Percentiles rank a stretch among this genome's conserved stretches.
phyloP scores from a whole-genome alignment of 768 basidiomycete genomes.

The Xerocomellus dryophilus region DNA sequence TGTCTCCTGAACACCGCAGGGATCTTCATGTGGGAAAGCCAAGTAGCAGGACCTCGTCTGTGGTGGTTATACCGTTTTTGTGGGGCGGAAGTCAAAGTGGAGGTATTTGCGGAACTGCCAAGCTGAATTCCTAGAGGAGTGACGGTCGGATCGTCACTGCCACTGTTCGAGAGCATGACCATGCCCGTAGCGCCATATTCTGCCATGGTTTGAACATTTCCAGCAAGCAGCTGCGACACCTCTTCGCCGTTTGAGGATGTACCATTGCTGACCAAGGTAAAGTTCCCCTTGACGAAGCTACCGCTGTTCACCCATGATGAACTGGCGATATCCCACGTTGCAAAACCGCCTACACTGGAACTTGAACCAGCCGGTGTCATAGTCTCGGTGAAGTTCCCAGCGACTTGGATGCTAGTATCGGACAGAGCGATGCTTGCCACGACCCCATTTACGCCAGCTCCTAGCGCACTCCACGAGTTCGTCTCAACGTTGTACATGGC shows the following conservation, averaged over 20 bases:
- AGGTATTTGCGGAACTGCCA: conserved; percentile 35
- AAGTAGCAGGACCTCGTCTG: conserved; percentile 37
- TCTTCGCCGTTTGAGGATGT: conserved; percentile 44
- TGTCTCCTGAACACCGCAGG: conserved; percentile 50
- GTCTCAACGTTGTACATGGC: conserved; percentile 67
- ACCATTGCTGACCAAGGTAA: conserved; percentile 67
- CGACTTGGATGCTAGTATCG: conserved; percentile 55
- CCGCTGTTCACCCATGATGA: conserved; percentile 70
- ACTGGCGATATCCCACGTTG: conserved; percentile 63
- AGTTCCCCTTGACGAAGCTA: conserved; percentile 68
- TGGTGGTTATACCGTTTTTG: conserved; percentile 40
- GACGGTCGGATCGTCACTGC: conserved; percentile 50
- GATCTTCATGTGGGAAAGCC: conserved; percentile 49
- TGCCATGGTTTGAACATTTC: conserved; percentile 54
- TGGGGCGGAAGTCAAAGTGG: conserved; percentile 31
- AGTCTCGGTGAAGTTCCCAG: conserved; percentile 70
- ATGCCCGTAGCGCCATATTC: conserved; percentile 76
- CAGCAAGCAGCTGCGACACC: conserved; percentile 62
- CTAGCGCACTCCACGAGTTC: conserved; percentile 66
- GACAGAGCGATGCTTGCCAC: conserved; percentile 60
- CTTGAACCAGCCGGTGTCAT: conserved; percentile 36
- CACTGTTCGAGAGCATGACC: conserved; percentile 73
- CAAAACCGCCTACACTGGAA: conserved; percentile 58
- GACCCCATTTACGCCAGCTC: conserved; percentile 70
- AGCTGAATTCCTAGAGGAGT: conserved; percentile 61